Percentiles rank a stretch among this genome's conserved stretches.
Conservation (phyloP, 192 early-diverging fungal species). For the Spinellus fusiger region DNA sequence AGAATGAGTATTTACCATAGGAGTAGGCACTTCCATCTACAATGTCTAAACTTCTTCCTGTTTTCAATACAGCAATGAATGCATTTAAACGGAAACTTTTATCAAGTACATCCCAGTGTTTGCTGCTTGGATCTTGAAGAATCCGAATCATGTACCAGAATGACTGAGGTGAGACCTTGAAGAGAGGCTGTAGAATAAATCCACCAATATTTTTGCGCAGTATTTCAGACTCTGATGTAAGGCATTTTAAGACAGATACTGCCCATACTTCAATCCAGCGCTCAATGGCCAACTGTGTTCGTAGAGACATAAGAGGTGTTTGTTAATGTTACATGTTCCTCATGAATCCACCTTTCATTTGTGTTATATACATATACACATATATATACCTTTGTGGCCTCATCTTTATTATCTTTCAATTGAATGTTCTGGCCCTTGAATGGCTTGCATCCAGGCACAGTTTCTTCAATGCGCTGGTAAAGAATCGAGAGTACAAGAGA, state of each 20-base stretch:
- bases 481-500: constrained; percentile 39
- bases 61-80: constrained; percentile 52
- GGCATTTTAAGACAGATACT: constrained; percentile 42
- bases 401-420: background rate
- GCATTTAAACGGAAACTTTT: constrained; percentile 48
- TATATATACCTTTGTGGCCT: constrained; percentile 10
- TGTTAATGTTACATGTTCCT: background rate
- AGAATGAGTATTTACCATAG: constrained; percentile 13
- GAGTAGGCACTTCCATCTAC: constrained; percentile 41
- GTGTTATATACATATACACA: background rate
- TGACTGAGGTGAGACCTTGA: constrained; percentile 40
- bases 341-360: background rate
- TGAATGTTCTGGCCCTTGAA: constrained; percentile 13
- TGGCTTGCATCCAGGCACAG: constrained; percentile 6
- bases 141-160: constrained; percentile 42
- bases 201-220: constrained; percentile 53
- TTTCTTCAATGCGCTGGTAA: constrained; percentile 25
- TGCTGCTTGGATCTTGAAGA: constrained; percentile 21
- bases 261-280: constrained; percentile 53
- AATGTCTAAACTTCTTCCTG: constrained; percentile 50
- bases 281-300: constrained; percentile 19
- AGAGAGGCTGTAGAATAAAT: constrained; percentile 45
- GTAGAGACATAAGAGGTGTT: background rate
- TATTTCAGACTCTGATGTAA: constrained; percentile 44
- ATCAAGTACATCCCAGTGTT: constrained; percentile 9